phyloP scores from a whole-genome alignment of 257 asterid species.

The Capsicum pubescens region DNA sequence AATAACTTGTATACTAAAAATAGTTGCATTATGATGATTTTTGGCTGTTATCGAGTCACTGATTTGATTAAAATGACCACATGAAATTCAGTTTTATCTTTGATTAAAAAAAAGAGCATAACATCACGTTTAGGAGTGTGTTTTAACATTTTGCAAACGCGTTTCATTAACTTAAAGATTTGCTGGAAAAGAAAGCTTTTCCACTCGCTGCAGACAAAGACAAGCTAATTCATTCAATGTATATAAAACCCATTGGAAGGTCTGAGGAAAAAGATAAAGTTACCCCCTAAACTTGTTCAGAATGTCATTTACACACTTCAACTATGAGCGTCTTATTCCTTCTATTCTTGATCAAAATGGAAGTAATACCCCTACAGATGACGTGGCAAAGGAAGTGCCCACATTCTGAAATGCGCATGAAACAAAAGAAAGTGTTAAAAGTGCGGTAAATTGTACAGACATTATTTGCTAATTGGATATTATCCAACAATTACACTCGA shows the following conservation, averaged over 20 bases:
- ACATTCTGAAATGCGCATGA: not conserved
- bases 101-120: conserved; percentile 30
- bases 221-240: not conserved
- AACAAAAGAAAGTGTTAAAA: not conserved
- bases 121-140: not conserved
- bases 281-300: not conserved
- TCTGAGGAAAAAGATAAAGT: not conserved
- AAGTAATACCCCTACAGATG: not conserved
- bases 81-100: not conserved
- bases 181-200: not conserved
- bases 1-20: conserved; percentile 33
- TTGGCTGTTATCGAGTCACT: not conserved
- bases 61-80: not conserved
- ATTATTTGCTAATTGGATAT: not conserved
- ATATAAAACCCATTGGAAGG: not conserved
- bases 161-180: not conserved
- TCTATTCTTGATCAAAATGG: not conserved
- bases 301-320: not conserved
- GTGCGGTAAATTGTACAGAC: not conserved
- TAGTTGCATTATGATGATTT: not conserved
- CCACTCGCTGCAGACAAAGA: not conserved
- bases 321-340: not conserved
- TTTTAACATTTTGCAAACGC: not conserved
- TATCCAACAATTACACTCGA: not conserved
- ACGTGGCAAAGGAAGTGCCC: not conserved